phyloP scores from a whole-genome alignment of 2,329 filamentous ascomycete species.

The Beauveria australis region DNA sequence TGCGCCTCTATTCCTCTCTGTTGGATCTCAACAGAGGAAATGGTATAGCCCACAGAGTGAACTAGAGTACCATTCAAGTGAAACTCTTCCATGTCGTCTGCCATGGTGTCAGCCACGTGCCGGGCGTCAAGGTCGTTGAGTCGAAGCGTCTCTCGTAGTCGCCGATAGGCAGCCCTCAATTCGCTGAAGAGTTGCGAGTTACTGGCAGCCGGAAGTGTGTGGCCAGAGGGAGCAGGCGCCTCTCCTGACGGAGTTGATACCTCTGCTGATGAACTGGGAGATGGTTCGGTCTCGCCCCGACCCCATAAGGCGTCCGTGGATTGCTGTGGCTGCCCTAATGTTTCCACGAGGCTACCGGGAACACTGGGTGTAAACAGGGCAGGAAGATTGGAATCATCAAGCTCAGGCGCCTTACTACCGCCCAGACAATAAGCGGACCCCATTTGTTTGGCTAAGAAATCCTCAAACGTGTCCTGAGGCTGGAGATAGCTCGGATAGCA shows the following conservation, averaged over 20 bases:
- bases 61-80: slow-evolving; percentile 52
- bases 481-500: slow-evolving; percentile 67
- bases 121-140: slow-evolving; percentile 43
- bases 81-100: slow-evolving; percentile 35
- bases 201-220: slow-evolving; percentile 9
- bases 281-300: slow-evolving; percentile 25
- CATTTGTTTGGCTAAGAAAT: slow-evolving; percentile 59
- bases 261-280: slow-evolving; percentile 33
- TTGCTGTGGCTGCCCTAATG: slow-evolving; percentile 29
- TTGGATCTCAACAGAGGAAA: slow-evolving; percentile 83
- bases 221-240: slow-evolving; percentile 17
- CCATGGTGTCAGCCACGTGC: slow-evolving; percentile 24
- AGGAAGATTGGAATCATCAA: slow-evolving; percentile 22
- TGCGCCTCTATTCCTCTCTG: slow-evolving; percentile 76
- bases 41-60: slow-evolving; percentile 68
- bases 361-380: slow-evolving; percentile 28
- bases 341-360: slow-evolving; percentile 29
- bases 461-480: slow-evolving; percentile 50
- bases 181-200: slow-evolving; percentile 36
- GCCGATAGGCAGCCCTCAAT: slow-evolving; percentile 51
- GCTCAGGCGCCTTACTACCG: slow-evolving; percentile 29
- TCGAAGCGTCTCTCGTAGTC: slow-evolving; percentile 49
- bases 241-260: slow-evolving; percentile 32
- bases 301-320: slow-evolving; percentile 34
- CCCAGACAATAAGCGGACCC: slow-evolving; percentile 33